phyloP scores from a whole-genome alignment of 2,329 filamentous ascomycete genomes.

The Aspergillus candidus region DNA sequence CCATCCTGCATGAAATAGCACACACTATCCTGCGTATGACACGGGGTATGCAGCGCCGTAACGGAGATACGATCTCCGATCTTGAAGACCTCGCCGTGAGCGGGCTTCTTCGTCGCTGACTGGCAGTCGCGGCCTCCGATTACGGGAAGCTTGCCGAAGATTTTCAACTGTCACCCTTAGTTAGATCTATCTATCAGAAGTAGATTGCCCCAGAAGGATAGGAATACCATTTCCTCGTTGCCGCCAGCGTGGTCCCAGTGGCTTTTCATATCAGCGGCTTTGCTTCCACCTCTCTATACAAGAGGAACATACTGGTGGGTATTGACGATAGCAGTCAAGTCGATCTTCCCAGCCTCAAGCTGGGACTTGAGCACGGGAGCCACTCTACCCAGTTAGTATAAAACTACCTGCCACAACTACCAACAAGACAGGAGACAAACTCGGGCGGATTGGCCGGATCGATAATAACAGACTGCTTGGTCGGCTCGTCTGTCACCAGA shows the following conservation, averaged over 20 bases:
- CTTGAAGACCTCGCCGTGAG: conserved; percentile 69
- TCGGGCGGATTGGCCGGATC: conserved; percentile 48
- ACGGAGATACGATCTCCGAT: conserved; percentile 75
- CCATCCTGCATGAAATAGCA: conserved; percentile 89
- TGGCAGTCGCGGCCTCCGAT: conserved; percentile 85
- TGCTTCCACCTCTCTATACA: neutral
- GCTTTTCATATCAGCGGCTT: conserved; percentile 43
- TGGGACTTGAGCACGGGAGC: conserved; percentile 65
- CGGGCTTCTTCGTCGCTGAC: conserved; percentile 69
- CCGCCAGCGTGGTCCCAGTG: conserved; percentile 94
- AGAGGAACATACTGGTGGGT: conserved; percentile 75
- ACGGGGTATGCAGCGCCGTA: conserved; percentile 87
- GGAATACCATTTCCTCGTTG: conserved; percentile 68
- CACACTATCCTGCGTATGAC: conserved; percentile 97
- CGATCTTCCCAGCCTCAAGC: conserved; percentile 64
- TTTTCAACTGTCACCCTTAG: conserved; percentile 44
- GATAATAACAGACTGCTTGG: conserved; percentile 47
- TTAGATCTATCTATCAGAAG: neutral
- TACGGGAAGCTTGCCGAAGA: conserved; percentile 61
- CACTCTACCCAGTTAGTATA: conserved; percentile 41
- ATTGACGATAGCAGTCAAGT: conserved; percentile 85
- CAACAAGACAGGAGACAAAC: conserved; percentile 26
- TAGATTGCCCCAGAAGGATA: neutral
- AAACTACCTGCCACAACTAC: neutral
- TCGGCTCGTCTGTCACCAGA: conserved; percentile 45